phyloP scores from a whole-genome alignment of 83 land plant species.

The Picea abies region DNA sequence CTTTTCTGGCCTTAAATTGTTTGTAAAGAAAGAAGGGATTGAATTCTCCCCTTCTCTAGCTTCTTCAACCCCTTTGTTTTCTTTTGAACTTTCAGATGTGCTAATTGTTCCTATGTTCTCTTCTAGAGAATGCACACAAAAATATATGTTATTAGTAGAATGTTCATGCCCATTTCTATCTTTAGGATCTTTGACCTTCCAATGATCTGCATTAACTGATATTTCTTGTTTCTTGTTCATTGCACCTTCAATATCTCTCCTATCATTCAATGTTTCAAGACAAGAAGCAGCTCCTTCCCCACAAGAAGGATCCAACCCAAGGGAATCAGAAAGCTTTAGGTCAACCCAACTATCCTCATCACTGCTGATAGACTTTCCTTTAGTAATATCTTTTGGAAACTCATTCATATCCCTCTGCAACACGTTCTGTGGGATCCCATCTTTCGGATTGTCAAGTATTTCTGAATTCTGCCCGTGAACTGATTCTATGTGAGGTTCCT shows the following conservation, averaged over 20 bases:
- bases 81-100: background rate
- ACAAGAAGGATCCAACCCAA: slow-evolving; percentile 6
- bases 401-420: too few relatives aligned
- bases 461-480: background rate
- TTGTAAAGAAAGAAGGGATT: background rate
- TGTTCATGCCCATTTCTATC: background rate
- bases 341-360: slow-evolving; percentile 70
- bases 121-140: background rate
- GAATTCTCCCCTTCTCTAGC: background rate
- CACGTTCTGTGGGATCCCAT: background rate
- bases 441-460: background rate
- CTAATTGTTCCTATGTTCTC: background rate
- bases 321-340: slow-evolving; percentile 40
- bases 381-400: background rate
- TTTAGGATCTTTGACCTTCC: background rate
- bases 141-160: background rate
- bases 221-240: background rate
- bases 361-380: slow-evolving; percentile 11
- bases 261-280: slow-evolving; percentile 5
- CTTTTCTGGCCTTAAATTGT: background rate
- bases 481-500: background rate
- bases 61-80: slow-evolving; percentile 3
- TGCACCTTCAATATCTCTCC: background rate
- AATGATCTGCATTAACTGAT: background rate
- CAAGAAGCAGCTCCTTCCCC: background rate